Evolutionary conservation across 768 basidiomycete species (phyloP).

Genomic region (Sporobolomyces pararoseus): DNA sequence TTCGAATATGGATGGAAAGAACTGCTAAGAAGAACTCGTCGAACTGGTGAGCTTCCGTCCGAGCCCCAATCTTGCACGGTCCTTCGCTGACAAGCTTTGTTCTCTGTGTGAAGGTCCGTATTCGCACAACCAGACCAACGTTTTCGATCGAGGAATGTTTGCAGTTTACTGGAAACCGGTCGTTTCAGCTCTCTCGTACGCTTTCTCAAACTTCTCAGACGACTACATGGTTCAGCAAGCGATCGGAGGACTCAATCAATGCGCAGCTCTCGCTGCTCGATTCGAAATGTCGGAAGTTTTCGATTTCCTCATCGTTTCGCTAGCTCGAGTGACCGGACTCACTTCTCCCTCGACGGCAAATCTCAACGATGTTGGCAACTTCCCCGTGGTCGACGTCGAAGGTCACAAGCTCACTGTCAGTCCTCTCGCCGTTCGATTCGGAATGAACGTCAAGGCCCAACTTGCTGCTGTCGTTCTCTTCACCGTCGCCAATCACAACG

Average conservation of each 20-base stretch:
- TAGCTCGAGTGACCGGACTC: conserved; percentile 86
- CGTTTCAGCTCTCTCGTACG: conserved; percentile 89
- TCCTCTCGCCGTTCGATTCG: conserved; percentile 84
- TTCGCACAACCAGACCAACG: conserved; percentile 71
- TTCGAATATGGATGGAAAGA: conserved; percentile 99
- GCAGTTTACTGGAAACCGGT: conserved; percentile 85
- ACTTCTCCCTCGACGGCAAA: conserved; percentile 61
- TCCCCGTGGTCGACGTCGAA: conserved; percentile 84
- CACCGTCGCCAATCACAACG: conserved; percentile 95
- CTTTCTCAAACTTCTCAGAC: conserved; percentile 92
- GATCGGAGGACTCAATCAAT: conserved; percentile 94
- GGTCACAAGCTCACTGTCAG: conserved; percentile 85
- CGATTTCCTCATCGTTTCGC: conserved; percentile 87
- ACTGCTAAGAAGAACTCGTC: conserved; percentile 72
- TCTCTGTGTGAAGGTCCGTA: conserved; percentile 58
- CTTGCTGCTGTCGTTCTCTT: conserved; percentile 95
- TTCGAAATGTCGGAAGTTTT: conserved; percentile 92
- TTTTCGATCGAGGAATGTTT: conserved; percentile 92
- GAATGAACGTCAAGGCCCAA: conserved; percentile 90
- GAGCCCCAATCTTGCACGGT: not conserved
- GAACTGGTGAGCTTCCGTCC: conserved; percentile 6
- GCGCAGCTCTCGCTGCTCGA: conserved; percentile 82
- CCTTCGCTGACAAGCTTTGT: not conserved
- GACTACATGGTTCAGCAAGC: conserved; percentile 93
- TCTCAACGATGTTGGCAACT: conserved; percentile 65